Conservation (phyloP, 768 basidiomycete genomes). For the Lactifluus hygrophoroides region DNA sequence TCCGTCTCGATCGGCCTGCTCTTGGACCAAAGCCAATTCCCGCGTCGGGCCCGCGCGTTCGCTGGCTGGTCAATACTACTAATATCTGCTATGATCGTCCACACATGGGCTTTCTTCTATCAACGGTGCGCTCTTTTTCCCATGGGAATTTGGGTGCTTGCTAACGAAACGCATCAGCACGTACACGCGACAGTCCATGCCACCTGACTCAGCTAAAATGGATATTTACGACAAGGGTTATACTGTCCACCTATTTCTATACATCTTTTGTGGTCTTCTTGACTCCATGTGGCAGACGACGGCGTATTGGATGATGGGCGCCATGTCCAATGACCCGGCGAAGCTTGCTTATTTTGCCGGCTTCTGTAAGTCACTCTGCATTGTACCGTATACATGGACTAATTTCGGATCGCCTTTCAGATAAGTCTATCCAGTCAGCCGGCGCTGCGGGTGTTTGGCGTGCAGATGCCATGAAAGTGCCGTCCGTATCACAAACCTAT, state of each 20-base stretch:
- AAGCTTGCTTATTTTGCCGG: slow-evolving; percentile 77
- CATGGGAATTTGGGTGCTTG: background rate
- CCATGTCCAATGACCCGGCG: slow-evolving; percentile 75
- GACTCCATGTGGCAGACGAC: slow-evolving; percentile 85
- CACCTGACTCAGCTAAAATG: slow-evolving; percentile 37
- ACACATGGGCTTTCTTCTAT: slow-evolving; percentile 71
- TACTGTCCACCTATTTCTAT: slow-evolving; percentile 48
- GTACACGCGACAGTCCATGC: slow-evolving; percentile 50
- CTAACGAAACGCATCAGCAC: slow-evolving; percentile 29
- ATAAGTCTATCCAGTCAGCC: slow-evolving; percentile 70
- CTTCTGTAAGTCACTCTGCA: slow-evolving; percentile 49
- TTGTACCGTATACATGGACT: background rate
- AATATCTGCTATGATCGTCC: slow-evolving; percentile 55
- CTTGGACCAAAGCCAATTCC: slow-evolving; percentile 48
- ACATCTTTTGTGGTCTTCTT: slow-evolving; percentile 64
- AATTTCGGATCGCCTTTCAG: slow-evolving; percentile 27
- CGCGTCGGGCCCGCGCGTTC: slow-evolving; percentile 64
- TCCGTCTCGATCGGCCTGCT: slow-evolving; percentile 62
- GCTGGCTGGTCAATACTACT: slow-evolving; percentile 57
- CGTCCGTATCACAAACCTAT: slow-evolving; percentile 37
- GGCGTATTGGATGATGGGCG: slow-evolving; percentile 77
- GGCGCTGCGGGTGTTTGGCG: slow-evolving; percentile 69
- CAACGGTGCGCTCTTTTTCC: slow-evolving; percentile 41
- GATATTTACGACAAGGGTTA: slow-evolving; percentile 54
- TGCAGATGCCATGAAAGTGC: slow-evolving; percentile 50